Evolutionary conservation across 257 asterid genomes (phyloP), one percentile per base, ranked within the genome.

Genomic region (Solanum bulbocastanum): DNA sequence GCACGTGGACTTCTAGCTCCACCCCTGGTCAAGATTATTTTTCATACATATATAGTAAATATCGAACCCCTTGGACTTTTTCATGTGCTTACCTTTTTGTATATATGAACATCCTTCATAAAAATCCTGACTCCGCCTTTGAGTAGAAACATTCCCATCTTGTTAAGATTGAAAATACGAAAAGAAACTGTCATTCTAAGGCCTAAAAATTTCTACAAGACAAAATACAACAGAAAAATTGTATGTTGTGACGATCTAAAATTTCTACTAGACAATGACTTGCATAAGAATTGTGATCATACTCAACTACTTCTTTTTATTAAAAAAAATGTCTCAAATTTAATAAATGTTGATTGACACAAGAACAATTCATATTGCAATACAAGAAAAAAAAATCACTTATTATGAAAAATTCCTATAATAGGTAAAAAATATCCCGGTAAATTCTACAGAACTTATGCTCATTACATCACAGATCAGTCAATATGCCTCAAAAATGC

Each of bases 131-230:
- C 1, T 13, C 56, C 7, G 3, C 14, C 20, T 13, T 46, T 46
- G 6, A 4, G 20, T 14, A 14, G 20, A 46, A 46, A 13, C 18
- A 66, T 25, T 2, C 20, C 11, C 76, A 69, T 14, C 76, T 69
- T 6, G 39, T 69, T 1, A 6, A 71, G 40, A 32, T 8, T 79
- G 96, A 96, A 90, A 65, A 60, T 8, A 22, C 10, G 14, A 58
- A 10, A 58, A 58, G 25, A 58, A 20, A 56, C 4, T 6, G 2
- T 52, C 9, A 52, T 16, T 16, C 62, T 52, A 52, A 52, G 16
- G 62, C 58, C 18, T 46, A 46, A 46, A 37, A 14, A 49, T 46
- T 46, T 46, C 56, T 1, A 46, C 56, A 13, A 46, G 56, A 46
- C 56, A 46, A 46, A 18, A 46, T 14, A 14, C 56, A 46, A 46